These are phyloP conservation scores for Aciculoconidium aculeatum DNA, from an alignment of 805 yeast species.

Conservation along the genomic window DNA sequence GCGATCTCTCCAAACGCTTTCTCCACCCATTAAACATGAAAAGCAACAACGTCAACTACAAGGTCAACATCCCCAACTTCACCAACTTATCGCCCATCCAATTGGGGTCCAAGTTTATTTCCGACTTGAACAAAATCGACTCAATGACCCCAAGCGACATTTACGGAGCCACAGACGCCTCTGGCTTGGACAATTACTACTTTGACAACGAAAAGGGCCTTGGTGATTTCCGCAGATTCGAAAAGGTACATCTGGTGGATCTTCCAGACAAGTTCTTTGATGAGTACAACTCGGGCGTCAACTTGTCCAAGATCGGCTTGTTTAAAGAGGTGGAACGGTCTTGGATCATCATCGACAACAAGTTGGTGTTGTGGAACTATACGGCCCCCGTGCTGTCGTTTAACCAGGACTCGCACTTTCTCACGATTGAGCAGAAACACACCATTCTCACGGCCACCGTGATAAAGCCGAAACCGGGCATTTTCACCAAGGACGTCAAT, in stretches of 20 bases:
- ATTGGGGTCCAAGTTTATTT: conserved; percentile 60
- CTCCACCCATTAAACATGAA: conserved; percentile 30
- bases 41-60: conserved; percentile 37
- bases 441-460: conserved; percentile 71
- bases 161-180: conserved; percentile 37
- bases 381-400: conserved; percentile 47
- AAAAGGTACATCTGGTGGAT: conserved; percentile 57
- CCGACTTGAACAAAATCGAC: conserved; percentile 52
- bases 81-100: conserved; percentile 48
- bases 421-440: conserved; percentile 76
- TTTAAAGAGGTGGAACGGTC: conserved; percentile 75
- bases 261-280: conserved; percentile 79
- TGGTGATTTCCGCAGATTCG: conserved; percentile 67
- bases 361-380: conserved; percentile 81
- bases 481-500: conserved; percentile 74
- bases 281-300: conserved; percentile 62
- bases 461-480: conserved; percentile 75
- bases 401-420: conserved; percentile 48
- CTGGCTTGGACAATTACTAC: conserved; percentile 59
- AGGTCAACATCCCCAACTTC: conserved; percentile 43
- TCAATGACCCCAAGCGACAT: conserved; percentile 51
- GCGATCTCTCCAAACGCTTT: conserved; percentile 23
- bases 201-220: conserved; percentile 41
- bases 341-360: conserved; percentile 82
- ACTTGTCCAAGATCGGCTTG: conserved; percentile 72